A percentile compares a stretch with the other conserved stretches of the same genome.
phyloP scores from a whole-genome alignment of 305 asterid genomes.

The Fraxinus xanthoxyloides region DNA sequence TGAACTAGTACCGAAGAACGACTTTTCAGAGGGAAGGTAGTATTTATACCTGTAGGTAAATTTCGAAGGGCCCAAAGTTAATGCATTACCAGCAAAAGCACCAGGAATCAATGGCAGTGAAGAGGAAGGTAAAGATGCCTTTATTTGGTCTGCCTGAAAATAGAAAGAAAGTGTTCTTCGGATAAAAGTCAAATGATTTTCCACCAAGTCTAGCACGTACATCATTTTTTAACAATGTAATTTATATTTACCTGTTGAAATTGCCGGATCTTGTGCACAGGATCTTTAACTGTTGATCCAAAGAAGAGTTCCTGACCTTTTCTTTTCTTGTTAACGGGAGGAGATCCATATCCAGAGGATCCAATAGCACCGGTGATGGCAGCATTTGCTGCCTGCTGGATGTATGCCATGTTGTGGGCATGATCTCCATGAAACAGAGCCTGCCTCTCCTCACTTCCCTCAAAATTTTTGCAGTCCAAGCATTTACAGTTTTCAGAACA shows the following conservation, averaged over 20 bases:
- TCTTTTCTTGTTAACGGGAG: slow-evolving; percentile 30
- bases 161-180: slow-evolving; percentile 1
- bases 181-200: slow-evolving; percentile 12
- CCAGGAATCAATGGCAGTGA: slow-evolving; percentile 54
- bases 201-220: not conserved
- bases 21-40: slow-evolving; percentile 19
- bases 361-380: slow-evolving; percentile 38
- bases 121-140: slow-evolving; percentile 54
- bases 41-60: slow-evolving; percentile 75
- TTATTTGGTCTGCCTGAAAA: slow-evolving; percentile 63
- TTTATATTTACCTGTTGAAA: not conserved
- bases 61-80: slow-evolving; percentile 77
- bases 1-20: slow-evolving; percentile 21
- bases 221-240: not conserved
- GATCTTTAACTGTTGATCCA: slow-evolving; percentile 22
- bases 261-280: slow-evolving; percentile 16
- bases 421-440: slow-evolving; percentile 30
- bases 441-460: slow-evolving; percentile 35
- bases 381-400: slow-evolving; percentile 37
- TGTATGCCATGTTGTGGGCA: slow-evolving; percentile 24
- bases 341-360: slow-evolving; percentile 28
- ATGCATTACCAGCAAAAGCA: slow-evolving; percentile 50
- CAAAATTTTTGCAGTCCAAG: slow-evolving; percentile 30
- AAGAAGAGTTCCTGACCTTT: slow-evolving; percentile 14
- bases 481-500: slow-evolving; percentile 31